Conservation (phyloP, 148 eudicot species). For the Heliamphora exappendiculata region DNA sequence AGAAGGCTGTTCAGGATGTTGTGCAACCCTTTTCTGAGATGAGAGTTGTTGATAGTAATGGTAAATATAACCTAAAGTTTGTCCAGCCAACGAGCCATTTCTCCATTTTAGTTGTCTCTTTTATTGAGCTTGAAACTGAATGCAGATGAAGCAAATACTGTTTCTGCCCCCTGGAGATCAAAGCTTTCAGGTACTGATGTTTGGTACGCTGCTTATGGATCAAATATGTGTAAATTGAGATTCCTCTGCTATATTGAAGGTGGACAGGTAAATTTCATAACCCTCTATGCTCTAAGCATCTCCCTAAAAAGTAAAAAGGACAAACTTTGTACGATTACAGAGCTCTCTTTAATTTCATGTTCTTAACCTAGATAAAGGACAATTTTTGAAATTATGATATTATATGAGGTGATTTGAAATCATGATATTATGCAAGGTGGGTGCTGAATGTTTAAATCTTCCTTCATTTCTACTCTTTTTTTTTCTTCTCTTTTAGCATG, state of each 20-base stretch:
- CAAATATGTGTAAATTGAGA: conserved; percentile 76
- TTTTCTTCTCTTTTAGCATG: not conserved
- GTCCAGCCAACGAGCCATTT: not conserved
- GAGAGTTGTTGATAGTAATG: conserved; percentile 37
- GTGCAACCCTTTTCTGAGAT: conserved; percentile 57
- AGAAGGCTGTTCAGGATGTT: conserved; percentile 44
- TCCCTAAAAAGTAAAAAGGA: not conserved
- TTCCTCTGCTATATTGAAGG: conserved; percentile 87
- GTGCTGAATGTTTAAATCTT: not conserved
- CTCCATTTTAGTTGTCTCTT: not conserved
- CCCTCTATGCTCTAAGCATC: not conserved
- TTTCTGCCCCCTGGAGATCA: conserved; percentile 55
- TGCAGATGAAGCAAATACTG: conserved; percentile 37
- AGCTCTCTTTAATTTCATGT: not conserved
- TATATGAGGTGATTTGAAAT: not conserved
- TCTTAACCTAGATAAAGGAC: not conserved
- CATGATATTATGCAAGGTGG: not conserved
- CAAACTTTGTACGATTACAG: too few species aligned
- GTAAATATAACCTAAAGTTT: conserved; percentile 21
- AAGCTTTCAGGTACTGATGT: conserved; percentile 55
- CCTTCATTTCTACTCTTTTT: not conserved
- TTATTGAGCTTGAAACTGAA: conserved; percentile 2
- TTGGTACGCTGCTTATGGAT: conserved; percentile 92
- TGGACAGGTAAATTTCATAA: conserved; percentile 60
- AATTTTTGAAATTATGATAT: not conserved